Evolutionary conservation across 1,284 basidiomycete species (phyloP).

Genomic region (Athelia psychrophila): DNA sequence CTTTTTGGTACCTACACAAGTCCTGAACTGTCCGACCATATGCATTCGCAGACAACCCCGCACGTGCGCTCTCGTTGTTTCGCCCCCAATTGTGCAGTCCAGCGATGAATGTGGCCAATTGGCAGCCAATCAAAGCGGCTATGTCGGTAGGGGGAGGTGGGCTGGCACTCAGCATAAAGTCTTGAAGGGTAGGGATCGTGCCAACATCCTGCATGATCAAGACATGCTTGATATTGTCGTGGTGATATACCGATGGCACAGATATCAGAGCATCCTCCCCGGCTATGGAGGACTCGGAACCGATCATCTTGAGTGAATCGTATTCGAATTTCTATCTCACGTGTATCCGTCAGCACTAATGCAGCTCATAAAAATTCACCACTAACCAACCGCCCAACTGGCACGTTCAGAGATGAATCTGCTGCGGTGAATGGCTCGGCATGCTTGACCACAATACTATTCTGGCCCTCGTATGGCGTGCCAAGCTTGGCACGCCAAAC

Average conservation of each 20-base stretch:
- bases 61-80: background rate
- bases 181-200: slow-evolving; percentile 1
- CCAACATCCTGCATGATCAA: slow-evolving; percentile 2
- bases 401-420: background rate
- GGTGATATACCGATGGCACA: background rate
- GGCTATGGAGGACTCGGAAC: too few species aligned
- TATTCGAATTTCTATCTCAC: too few species aligned
- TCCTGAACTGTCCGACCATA: background rate
- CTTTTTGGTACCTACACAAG: background rate
- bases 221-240: background rate
- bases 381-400: background rate
- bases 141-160: background rate
- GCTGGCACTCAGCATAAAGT: background rate
- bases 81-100: slow-evolving; percentile 1
- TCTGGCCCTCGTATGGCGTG: background rate
- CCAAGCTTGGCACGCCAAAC: background rate
- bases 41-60: background rate
- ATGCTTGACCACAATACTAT: slow-evolving; percentile 1
- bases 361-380: too few species aligned
- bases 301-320: too few species aligned
- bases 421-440: background rate
- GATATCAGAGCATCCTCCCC: too few species aligned
- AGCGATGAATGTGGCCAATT: background rate
- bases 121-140: background rate
- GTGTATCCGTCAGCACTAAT: too few species aligned